These are phyloP conservation scores for Fusarium succisae DNA, from an alignment of 2,329 filamentous ascomycete species.

Conservation along the genomic window DNA sequence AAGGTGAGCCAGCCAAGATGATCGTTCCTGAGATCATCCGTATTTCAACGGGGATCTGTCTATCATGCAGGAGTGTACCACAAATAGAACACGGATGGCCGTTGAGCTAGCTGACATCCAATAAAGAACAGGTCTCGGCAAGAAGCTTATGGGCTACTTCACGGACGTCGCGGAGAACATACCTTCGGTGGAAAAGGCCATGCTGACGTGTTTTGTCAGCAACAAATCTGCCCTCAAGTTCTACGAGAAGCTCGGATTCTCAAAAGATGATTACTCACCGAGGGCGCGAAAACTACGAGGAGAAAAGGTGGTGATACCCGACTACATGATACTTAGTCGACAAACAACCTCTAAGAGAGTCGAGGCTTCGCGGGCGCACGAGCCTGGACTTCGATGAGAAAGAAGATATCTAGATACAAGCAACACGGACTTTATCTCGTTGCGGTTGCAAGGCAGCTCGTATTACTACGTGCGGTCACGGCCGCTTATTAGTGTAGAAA, in stretches of 20 bases:
- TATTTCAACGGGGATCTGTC: background rate
- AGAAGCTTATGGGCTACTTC: constrained; percentile 65
- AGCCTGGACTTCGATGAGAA: constrained; percentile 6
- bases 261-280: constrained; percentile 65
- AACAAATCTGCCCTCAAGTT: constrained; percentile 68
- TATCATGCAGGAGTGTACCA: background rate
- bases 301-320: constrained; percentile 62
- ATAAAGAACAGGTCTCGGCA: constrained; percentile 69
- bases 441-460: background rate
- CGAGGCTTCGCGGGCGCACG: constrained; percentile 15
- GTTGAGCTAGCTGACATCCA: constrained; percentile 12
- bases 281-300: constrained; percentile 61
- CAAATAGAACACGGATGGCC: background rate
- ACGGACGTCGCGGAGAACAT: constrained; percentile 63
- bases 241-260: constrained; percentile 69
- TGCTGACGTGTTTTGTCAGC: constrained; percentile 76
- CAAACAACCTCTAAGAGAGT: constrained; percentile 37
- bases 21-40: background rate
- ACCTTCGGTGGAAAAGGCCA: constrained; percentile 68
- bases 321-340: constrained; percentile 71
- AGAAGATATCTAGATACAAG: background rate
- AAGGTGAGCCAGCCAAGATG: constrained; percentile 52
- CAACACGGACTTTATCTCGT: background rate
- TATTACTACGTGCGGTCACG: background rate
- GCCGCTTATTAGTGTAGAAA: background rate